phyloP scores from a whole-genome alignment of 257 asterid species.

The Hygrophila difformis region DNA sequence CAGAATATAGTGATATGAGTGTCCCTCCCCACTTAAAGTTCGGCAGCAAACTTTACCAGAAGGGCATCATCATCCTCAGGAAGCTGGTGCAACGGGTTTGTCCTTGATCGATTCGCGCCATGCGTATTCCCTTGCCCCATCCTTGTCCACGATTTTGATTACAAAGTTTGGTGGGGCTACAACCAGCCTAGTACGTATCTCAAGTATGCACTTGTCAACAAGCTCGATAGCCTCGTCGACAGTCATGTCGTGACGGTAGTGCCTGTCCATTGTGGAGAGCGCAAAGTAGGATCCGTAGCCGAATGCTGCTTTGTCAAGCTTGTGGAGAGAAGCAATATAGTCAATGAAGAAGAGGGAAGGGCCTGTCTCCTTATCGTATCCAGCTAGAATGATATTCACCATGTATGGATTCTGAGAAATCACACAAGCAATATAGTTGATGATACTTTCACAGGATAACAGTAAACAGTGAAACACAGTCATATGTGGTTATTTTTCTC shows the following conservation, averaged over 20 bases:
- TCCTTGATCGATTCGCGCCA: conserved; percentile 77
- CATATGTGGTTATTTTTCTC: too few species aligned
- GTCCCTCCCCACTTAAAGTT: too few species aligned
- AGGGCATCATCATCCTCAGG: too few species aligned
- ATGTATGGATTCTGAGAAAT: conserved; percentile 61
- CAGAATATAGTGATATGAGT: too few species aligned
- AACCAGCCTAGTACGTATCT: conserved; percentile 76
- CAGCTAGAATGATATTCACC: conserved; percentile 84
- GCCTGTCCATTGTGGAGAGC: conserved; percentile 86
- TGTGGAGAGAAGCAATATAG: conserved; percentile 84
- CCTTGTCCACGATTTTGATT: conserved; percentile 83
- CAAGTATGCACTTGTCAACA: conserved; percentile 69
- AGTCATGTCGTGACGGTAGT: conserved; percentile 75
- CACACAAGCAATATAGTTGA: neutral
- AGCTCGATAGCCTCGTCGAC: conserved; percentile 78
- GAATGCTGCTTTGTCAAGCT: conserved; percentile 83
- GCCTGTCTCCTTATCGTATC: conserved; percentile 85
- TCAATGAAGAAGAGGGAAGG: conserved; percentile 81
- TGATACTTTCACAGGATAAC: neutral
- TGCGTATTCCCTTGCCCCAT: conserved; percentile 75
- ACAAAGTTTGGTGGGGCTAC: conserved; percentile 89
- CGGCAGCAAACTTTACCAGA: neutral
- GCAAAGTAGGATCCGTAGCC: conserved; percentile 95
- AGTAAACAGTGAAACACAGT: too few species aligned
- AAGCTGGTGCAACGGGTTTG: conserved; percentile 30